phyloP scores from a whole-genome alignment of 78 protist genomes.

The Polysphondylium violaceum region DNA sequence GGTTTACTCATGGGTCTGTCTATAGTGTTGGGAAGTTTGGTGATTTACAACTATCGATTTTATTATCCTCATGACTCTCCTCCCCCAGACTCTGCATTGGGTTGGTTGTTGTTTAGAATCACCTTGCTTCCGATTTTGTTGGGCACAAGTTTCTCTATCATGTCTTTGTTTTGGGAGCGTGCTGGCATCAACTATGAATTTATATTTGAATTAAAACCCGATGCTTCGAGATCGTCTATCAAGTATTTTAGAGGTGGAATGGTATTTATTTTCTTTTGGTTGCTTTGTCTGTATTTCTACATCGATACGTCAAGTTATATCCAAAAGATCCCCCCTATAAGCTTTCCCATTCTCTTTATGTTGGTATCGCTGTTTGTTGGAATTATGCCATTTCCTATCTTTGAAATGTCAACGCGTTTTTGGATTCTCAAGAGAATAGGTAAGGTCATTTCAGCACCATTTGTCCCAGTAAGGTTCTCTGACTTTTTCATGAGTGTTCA shows the following conservation, averaged over 20 bases:
- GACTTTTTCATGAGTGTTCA: conserved; percentile 75
- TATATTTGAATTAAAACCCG: conserved; percentile 57
- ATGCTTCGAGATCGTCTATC: conserved; percentile 38
- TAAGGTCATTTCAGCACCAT: conserved; percentile 63
- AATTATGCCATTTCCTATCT: conserved; percentile 42
- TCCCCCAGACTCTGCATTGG: conserved; percentile 51
- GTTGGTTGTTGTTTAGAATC: conserved; percentile 60
- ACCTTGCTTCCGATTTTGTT: conserved; percentile 34
- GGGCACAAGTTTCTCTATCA: conserved; percentile 25
- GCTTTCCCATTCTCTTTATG: conserved; percentile 31
- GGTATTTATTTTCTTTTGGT: conserved; percentile 31
- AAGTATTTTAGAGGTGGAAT: conserved; percentile 32
- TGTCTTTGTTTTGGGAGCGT: conserved; percentile 38
- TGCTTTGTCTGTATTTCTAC: conserved; percentile 36
- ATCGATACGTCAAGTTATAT: conserved; percentile 27
- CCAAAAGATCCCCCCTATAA: conserved; percentile 1
- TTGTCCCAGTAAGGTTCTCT: conserved; percentile 50
- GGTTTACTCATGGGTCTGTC: conserved; percentile 47
- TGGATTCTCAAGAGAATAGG: conserved; percentile 53
- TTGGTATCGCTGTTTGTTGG: neutral
- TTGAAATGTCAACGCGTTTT: conserved; percentile 40
- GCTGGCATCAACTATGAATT: conserved; percentile 64
- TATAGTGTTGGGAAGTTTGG: neutral
- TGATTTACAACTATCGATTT: conserved; percentile 8
- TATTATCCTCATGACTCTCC: conserved; percentile 58